Base-by-base conservation (phyloP, 2,329 filamentous ascomycete species). In the Trichoderma breve region DNA sequence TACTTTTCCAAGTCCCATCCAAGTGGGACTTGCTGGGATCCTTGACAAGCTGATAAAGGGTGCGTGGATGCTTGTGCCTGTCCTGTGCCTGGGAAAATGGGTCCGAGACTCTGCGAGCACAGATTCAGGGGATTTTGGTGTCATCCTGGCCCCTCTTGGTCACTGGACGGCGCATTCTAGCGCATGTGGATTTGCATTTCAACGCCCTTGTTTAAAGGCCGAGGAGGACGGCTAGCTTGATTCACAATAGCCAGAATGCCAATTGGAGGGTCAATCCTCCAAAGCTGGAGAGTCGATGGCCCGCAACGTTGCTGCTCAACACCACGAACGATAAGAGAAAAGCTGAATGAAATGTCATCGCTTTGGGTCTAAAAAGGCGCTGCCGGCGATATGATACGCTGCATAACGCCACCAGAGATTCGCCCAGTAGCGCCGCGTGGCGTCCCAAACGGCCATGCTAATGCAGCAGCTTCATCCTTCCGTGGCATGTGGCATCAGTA, bases 41-140 rank as follows among this genome's bases (percentile, higher is more conserved):
- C 53, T 51, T n/a, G 66, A 24, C 26, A 47, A 47, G 53, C 66
- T 69, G 66, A 61, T 61, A 55, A 36, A 36, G 47, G 43, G 34
- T 36, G 53, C 65, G 57, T 43, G 34, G 65, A 34, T 34, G 47
- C 47, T 24, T 53, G 47, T 53, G 47, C 47, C 47, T 51, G n/a
- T 51, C 43, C n/a, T 53, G 53, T 43, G n/a, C 51, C 64, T 67
- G 32, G 36, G 18, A 60, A 57, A 60, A 47, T 32, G 65, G 65
- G 53, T 34, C 47, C 55, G 24, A 43, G 53, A 21, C 32, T 6
- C 64, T 43, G 53, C 8, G 21, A 43, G 34, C 53, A 60, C 34
- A 60, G 64, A 68, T 39, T 68, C 65, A 68, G 65, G 65, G 53
- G 65, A 68, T 55, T 34, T 36, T 58, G 65, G 65, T 39, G 57